Percentiles rank a stretch among this genome's conserved stretches.
phyloP scores from a whole-genome alignment of 2,329 filamentous ascomycete genomes.

The Nannizziopsis arthrosporioides region DNA sequence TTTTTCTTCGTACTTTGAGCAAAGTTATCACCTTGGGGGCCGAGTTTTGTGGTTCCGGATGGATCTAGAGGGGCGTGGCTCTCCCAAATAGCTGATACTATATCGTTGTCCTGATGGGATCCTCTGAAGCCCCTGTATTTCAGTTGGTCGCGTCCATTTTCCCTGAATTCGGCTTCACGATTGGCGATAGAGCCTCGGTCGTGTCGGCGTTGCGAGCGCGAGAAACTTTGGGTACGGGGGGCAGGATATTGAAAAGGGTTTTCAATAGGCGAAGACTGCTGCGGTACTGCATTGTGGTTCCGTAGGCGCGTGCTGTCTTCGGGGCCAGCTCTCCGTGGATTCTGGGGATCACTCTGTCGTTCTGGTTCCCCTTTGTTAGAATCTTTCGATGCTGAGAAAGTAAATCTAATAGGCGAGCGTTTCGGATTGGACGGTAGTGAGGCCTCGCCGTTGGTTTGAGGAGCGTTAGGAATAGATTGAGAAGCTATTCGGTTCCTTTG shows the following conservation, averaged over 20 bases:
- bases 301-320: too few species aligned
- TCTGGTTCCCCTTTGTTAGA: too few species aligned
- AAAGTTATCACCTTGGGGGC: too few species aligned
- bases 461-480: background rate
- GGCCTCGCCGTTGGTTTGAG: background rate
- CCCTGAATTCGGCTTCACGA: slow-evolving; percentile 1
- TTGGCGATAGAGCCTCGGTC: background rate
- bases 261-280: background rate
- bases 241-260: background rate
- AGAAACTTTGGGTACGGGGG: too few species aligned
- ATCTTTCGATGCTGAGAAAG: background rate
- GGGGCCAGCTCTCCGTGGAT: too few species aligned
- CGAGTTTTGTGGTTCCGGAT: too few species aligned
- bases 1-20: too few species aligned
- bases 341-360: too few species aligned
- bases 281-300: too few species aligned
- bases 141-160: background rate
- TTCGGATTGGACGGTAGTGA: background rate
- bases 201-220: too few species aligned
- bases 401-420: background rate
- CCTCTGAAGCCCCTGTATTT: slow-evolving; percentile 1
- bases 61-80: background rate
- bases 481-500: slow-evolving; percentile 9
- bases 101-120: background rate
- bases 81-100: background rate